Evolutionary conservation across 1,139 yeast genomes (phyloP).

Genomic region (Nadsonia starkeyi-henricii): DNA sequence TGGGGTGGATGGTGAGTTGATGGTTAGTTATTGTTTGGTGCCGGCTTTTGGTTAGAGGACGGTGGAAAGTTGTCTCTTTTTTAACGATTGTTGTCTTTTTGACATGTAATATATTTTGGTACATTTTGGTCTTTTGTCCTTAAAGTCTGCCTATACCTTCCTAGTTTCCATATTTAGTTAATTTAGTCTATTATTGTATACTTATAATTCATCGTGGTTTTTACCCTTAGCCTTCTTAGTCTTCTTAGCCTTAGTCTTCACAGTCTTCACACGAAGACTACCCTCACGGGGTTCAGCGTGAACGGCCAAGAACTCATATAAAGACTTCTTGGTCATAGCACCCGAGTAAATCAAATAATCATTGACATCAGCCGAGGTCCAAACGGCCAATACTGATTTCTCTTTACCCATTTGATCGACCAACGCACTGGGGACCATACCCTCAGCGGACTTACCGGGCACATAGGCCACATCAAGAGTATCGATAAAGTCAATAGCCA

Average conservation of each 20-base stretch:
- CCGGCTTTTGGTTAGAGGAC: not conserved
- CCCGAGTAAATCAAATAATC: slow-evolving; percentile 19
- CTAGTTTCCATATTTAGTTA: too few species aligned
- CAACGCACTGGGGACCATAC: not conserved
- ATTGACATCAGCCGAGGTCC: not conserved
- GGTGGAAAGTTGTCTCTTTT: too few species aligned
- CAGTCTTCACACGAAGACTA: slow-evolving; percentile 9
- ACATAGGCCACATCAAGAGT: slow-evolving; percentile 34
- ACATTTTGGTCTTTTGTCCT: too few species aligned
- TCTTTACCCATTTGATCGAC: not conserved
- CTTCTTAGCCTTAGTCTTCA: slow-evolving; percentile 5
- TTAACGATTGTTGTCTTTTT: too few species aligned
- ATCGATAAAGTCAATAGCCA: slow-evolving; percentile 54
- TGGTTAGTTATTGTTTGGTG: not conserved
- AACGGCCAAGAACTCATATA: slow-evolving; percentile 19
- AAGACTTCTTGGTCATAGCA: slow-evolving; percentile 19
- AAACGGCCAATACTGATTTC: slow-evolving; percentile 10
- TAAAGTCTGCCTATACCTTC: too few species aligned
- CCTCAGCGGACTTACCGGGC: slow-evolving; percentile 18
- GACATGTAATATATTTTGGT: too few species aligned
- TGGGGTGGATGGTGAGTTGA: not conserved
- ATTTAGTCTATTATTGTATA: too few species aligned
- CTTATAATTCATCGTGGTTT: not conserved
- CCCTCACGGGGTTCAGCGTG: slow-evolving; percentile 12
- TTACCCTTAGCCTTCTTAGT: slow-evolving; percentile 5